These are phyloP conservation scores for Mallotus repandus DNA, from an alignment of 441 rosid species.

Conservation along the genomic window DNA sequence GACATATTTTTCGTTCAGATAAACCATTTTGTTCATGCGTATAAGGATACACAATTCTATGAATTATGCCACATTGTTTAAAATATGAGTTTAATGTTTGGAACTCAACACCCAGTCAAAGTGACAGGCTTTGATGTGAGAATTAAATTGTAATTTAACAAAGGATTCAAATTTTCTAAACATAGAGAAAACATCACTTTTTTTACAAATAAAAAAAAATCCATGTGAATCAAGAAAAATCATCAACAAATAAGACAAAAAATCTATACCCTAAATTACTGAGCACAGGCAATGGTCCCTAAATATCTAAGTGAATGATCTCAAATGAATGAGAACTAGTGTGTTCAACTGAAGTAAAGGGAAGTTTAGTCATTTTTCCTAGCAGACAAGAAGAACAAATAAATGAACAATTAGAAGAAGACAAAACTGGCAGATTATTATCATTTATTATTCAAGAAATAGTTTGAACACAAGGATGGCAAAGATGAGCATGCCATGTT, in stretches of 20 bases:
- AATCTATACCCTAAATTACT: no score
- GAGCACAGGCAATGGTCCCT: not conserved
- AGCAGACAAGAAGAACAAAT: not conserved
- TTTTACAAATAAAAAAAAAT: not conserved
- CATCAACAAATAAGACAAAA: not conserved
- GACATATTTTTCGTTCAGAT: not conserved
- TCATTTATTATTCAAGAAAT: not conserved
- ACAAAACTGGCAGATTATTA: not conserved
- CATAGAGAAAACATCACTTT: not conserved
- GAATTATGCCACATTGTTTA: not conserved
- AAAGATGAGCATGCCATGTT: not conserved
- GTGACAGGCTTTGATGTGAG: not conserved
- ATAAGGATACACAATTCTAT: not conserved
- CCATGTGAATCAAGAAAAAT: not conserved
- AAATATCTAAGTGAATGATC: not conserved
- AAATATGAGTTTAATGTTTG: not conserved
- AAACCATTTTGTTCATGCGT: not conserved
- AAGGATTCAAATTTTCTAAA: not conserved
- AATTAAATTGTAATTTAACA: not conserved
- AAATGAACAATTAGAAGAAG: not conserved
- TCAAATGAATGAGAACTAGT: not conserved
- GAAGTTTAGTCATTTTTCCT: not conserved
- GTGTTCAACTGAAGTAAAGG: not conserved
- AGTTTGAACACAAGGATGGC: not conserved
- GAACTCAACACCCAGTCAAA: not conserved